These are phyloP conservation scores for Litchi chinensis DNA, from an alignment of 345 rosid genomes.

Conservation along the genomic window DNA sequence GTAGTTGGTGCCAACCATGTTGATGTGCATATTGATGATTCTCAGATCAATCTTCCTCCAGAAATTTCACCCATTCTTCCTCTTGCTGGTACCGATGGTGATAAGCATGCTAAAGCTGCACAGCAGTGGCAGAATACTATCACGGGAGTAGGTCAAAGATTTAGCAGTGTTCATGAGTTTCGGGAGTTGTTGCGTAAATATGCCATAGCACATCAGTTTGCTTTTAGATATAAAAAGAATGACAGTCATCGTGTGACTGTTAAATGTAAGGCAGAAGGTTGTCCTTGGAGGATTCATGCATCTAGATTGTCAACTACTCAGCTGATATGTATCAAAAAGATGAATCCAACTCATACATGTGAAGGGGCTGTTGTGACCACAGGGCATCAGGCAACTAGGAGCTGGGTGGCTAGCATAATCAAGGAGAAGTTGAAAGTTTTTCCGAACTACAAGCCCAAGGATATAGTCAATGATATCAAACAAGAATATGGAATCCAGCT, in stretches of 20 bases:
- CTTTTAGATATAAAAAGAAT: conserved; percentile 88
- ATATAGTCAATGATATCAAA: conserved; percentile 82
- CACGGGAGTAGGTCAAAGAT: conserved; percentile 92
- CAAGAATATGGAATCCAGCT: conserved; percentile 87
- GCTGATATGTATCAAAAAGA: conserved; percentile 86
- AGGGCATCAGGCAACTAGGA: conserved; percentile 87
- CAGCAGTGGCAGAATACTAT: conserved; percentile 93
- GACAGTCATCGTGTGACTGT: conserved; percentile 96
- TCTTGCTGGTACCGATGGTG: conserved; percentile 42
- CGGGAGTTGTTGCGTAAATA: conserved; percentile 83
- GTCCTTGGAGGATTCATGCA: conserved; percentile 98
- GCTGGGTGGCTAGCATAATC: conserved; percentile 94
- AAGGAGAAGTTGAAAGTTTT: conserved; percentile 82
- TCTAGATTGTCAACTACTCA: conserved; percentile 90
- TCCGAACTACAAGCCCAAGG: conserved; percentile 93
- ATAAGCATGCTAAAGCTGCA: conserved; percentile 69
- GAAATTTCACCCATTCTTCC: conserved; percentile 61
- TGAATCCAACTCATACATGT: conserved; percentile 85
- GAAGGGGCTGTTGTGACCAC: conserved; percentile 70
- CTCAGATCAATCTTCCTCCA: conserved; percentile 42
- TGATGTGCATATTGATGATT: conserved; percentile 38
- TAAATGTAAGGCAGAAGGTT: conserved; percentile 92
- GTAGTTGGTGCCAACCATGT: conserved; percentile 49
- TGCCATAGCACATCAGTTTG: conserved; percentile 95
- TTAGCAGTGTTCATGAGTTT: conserved; percentile 76